These are phyloP conservation scores for Colletotrichum sp. DNA, from an alignment of 2,329 filamentous ascomycete species.

Conservation along the genomic window DNA sequence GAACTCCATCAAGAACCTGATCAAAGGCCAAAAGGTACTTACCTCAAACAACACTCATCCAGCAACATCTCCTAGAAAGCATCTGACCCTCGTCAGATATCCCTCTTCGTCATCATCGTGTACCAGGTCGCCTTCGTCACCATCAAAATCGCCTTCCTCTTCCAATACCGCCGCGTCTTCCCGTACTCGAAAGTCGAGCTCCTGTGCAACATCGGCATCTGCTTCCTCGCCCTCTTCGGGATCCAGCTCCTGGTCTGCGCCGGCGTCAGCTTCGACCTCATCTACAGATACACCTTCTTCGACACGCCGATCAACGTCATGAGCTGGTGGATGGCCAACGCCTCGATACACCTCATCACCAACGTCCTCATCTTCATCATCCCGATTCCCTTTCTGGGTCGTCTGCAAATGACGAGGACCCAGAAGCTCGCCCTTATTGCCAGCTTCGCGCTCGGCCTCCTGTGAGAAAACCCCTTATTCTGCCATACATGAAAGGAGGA, in stretches of 20 bases:
- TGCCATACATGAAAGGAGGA: no score
- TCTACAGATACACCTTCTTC: neutral
- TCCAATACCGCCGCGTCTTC: conserved; percentile 41
- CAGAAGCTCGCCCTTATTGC: conserved; percentile 16
- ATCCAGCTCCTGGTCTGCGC: conserved; percentile 5
- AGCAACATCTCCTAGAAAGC: neutral
- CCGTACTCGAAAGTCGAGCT: conserved; percentile 7
- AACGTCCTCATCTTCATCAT: conserved; percentile 22
- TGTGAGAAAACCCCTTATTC: conserved; percentile 3
- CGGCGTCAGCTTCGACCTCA: neutral
- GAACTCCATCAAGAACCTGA: neutral
- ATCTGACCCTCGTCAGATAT: conserved; percentile 24
- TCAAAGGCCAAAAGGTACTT: conserved; percentile 5
- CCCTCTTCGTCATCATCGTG: conserved; percentile 28
- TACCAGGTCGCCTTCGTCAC: conserved; percentile 33
- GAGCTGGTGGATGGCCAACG: conserved; percentile 15
- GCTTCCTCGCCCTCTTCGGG: conserved; percentile 15
- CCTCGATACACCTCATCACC: conserved; percentile 19
- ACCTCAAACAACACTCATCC: fast-evolving
- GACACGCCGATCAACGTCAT: conserved; percentile 1
- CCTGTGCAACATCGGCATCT: conserved; percentile 17
- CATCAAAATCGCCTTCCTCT: conserved; percentile 38
- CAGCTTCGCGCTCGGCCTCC: conserved; percentile 17
- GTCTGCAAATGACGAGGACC: neutral
- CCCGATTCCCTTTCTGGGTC: conserved; percentile 13